Conservation (phyloP, 352 stramenopile species). For the Pythium plurisporium region DNA sequence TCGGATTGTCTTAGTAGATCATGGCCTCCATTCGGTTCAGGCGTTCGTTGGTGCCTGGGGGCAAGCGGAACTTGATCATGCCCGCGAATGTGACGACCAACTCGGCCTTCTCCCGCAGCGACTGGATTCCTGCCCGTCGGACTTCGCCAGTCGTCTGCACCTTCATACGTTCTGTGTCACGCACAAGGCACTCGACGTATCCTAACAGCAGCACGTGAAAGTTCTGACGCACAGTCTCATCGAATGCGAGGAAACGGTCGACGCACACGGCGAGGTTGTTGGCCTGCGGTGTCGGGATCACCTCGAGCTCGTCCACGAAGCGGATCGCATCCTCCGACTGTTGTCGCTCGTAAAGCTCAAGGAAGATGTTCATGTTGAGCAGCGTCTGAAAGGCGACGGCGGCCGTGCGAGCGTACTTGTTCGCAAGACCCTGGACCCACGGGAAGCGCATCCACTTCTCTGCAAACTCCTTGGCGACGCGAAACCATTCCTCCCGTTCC, state of each 20-base stretch:
- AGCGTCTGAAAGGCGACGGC: conserved; percentile 83
- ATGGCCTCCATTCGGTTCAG: conserved; percentile 86
- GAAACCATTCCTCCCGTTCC: conserved; percentile 80
- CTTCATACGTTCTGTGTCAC: conserved; percentile 76
- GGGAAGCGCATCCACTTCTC: conserved; percentile 86
- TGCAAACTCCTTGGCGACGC: conserved; percentile 76
- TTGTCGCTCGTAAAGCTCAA: conserved; percentile 80
- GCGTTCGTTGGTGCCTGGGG: conserved; percentile 74
- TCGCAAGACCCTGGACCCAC: conserved; percentile 73
- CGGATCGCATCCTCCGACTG: conserved; percentile 78
- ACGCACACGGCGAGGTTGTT: conserved; percentile 60
- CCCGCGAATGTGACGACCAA: conserved; percentile 81
- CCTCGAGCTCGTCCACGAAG: conserved; percentile 76
- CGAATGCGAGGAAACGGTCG: conserved; percentile 80
- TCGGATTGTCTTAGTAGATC: conserved; percentile 60
- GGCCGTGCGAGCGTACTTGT: conserved; percentile 58
- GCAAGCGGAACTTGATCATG: conserved; percentile 87
- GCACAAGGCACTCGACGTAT: conserved; percentile 86
- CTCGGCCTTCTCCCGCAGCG: conserved; percentile 73
- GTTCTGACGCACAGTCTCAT: conserved; percentile 78
- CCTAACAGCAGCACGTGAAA: conserved; percentile 82
- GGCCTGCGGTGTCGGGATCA: conserved; percentile 62
- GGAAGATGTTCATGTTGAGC: conserved; percentile 83
- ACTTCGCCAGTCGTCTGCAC: conserved; percentile 54
- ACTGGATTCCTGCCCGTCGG: conserved; percentile 35